Percentiles rank a stretch among this genome's conserved stretches.
These are phyloP conservation scores for Meyerozyma athensensis DNA, from an alignment of 1,139 yeast species.

Conservation along the genomic window DNA sequence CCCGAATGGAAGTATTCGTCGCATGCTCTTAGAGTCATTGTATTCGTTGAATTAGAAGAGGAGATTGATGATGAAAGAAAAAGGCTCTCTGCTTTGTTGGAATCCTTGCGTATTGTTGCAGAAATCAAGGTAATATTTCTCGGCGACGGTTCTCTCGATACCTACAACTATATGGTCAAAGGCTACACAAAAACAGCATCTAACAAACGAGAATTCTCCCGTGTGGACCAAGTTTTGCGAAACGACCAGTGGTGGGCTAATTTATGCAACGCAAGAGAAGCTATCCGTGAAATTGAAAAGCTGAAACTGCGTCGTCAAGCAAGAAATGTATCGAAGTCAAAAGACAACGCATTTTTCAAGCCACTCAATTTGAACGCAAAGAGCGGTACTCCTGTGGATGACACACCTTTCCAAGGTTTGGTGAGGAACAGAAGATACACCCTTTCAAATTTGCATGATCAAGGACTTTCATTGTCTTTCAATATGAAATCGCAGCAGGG, in stretches of 20 bases:
- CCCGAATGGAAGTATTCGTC: slow-evolving; percentile 79
- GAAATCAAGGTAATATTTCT: slow-evolving; percentile 68
- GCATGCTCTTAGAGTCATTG: slow-evolving; percentile 72
- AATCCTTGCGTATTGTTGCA: slow-evolving; percentile 79
- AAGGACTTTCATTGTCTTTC: slow-evolving; percentile 63
- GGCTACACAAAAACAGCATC: slow-evolving; percentile 42
- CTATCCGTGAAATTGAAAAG: slow-evolving; percentile 33
- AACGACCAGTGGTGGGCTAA: slow-evolving; percentile 65
- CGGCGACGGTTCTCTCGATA: slow-evolving; percentile 51
- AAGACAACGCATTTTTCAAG: slow-evolving; percentile 13
- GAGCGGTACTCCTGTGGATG: slow-evolving; percentile 10
- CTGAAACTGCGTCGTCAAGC: slow-evolving; percentile 12
- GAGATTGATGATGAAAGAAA: slow-evolving; percentile 69
- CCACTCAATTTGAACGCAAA: slow-evolving; percentile 25
- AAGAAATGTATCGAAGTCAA: slow-evolving; percentile 8
- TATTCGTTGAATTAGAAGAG: slow-evolving; percentile 71
- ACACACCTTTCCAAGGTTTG: slow-evolving; percentile 8
- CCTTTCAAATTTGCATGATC: slow-evolving; percentile 57
- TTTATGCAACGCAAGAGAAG: slow-evolving; percentile 50
- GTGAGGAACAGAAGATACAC: slow-evolving; percentile 40
- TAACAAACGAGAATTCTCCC: slow-evolving; percentile 25
- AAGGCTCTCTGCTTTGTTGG: slow-evolving; percentile 58
- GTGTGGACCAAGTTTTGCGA: slow-evolving; percentile 28
- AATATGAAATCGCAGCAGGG: slow-evolving; percentile 58
- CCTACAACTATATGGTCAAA: slow-evolving; percentile 72